phyloP scores from a whole-genome alignment of 805 yeast genomes.

The Priceomyces haplophilus region DNA sequence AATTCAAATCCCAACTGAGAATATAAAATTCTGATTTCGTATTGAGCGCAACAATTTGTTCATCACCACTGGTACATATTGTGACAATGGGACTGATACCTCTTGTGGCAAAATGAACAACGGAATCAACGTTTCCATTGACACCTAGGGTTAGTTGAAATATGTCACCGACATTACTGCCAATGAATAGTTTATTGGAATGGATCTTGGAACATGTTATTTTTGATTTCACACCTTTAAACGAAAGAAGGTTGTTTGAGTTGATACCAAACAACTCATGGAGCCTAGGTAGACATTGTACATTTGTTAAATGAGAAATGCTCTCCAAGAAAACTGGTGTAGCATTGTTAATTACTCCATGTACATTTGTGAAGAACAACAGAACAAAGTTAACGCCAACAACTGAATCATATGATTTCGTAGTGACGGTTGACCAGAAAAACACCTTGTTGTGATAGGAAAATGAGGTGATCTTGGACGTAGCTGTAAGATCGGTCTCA shows the following conservation, averaged over 20 bases:
- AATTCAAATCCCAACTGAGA: neutral
- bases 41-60: neutral
- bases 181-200: slow-evolving; percentile 2
- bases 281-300: neutral
- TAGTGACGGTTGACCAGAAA: neutral
- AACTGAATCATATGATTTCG: neutral
- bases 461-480: neutral
- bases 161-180: slow-evolving; percentile 7
- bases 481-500: neutral
- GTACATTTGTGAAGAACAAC: neutral
- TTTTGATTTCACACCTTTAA: neutral
- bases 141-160: neutral
- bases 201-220: slow-evolving; percentile 3
- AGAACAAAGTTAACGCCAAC: neutral
- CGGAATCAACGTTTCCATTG: neutral
- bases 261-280: neutral
- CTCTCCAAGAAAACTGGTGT: neutral
- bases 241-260: neutral
- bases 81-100: neutral
- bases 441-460: neutral
- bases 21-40: slow-evolving; percentile 1
- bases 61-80: neutral
- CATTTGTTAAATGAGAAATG: neutral
- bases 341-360: neutral
- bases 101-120: neutral